Evolutionary conservation across 306 rosid genomes (phyloP).

Genomic region (Glycine soja): DNA sequence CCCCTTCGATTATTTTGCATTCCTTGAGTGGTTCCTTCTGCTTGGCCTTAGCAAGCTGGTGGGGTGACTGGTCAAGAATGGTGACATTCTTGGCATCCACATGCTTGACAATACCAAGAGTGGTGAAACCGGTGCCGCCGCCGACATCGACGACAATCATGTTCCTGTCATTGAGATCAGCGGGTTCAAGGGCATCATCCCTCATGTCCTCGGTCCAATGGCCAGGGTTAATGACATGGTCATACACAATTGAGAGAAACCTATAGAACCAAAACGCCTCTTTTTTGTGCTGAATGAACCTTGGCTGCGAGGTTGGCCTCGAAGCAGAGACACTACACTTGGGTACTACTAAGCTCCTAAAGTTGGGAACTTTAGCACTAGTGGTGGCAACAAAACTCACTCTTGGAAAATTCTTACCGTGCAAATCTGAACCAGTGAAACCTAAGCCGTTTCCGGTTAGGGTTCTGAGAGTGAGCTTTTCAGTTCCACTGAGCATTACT

Average conservation of each 20-base stretch:
- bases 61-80: conserved; percentile 93
- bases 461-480: conserved; percentile 60
- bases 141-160: conserved; percentile 93
- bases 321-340: conserved; percentile 74
- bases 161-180: conserved; percentile 70
- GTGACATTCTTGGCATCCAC: conserved; percentile 95
- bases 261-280: conserved; percentile 97
- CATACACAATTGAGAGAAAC: conserved; percentile 89
- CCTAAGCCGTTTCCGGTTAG: conserved; percentile 64
- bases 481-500: conserved; percentile 73
- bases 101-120: conserved; percentile 86
- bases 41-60: conserved; percentile 94
- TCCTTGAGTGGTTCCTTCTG: conserved; percentile 87
- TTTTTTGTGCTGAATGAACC: conserved; percentile 93
- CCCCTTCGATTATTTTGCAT: conserved; percentile 87
- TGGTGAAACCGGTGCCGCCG: conserved; percentile 92
- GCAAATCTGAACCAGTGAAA: conserved; percentile 58
- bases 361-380: conserved; percentile 51
- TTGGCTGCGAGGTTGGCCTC: conserved; percentile 82
- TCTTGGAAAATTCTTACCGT: conserved; percentile 54
- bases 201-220: conserved; percentile 99
- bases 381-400: conserved; percentile 43
- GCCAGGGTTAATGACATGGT: conserved; percentile 89
- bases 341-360: conserved; percentile 46
- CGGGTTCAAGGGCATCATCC: conserved; percentile 94